Base-by-base conservation (phyloP, 768 basidiomycete genomes). In the Pisolithus marmoratus region DNA sequence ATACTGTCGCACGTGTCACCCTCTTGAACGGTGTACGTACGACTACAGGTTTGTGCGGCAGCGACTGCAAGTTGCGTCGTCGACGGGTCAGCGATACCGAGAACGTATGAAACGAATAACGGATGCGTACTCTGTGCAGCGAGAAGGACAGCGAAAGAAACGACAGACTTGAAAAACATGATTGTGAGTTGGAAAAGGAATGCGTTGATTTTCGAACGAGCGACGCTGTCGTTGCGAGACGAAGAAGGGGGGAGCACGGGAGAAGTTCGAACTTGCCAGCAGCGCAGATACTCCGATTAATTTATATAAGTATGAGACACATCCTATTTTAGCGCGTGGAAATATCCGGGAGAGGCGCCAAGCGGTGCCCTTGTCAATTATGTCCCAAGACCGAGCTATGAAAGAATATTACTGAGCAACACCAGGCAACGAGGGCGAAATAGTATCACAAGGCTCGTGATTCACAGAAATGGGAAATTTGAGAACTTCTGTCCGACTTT, bases 1-100 rank as follows among this genome's bases (percentile, higher is more conserved):
- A 90, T 90, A 55, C 64, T 61, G 70, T 90, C 85, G 63, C 88
- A 90, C 50, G 73, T 77, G 63, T 90, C 87, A 47, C 82, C 83
- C 3, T 60, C 59, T 52, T 76, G 59, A 38, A 88, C 75, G 54
- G 76, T 82, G 67, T 89, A 88, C 8, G 58, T 64, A 57, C 88
- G 82, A 26, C 74, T 67, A 64, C 88, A 90, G 23, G 36, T 62
- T 60, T 58, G 54, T 19, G 70, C 71, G 6, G 49, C 46, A 56
- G 50, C 62, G 44, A 64, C 65, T 62, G 50, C 29, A 26, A 45
- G 27, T 23, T 27, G 17, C 5, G 23, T 14, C 2, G 37, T 41
- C 45, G 40, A 50, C 53, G n/a, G 60, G 52, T 19, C 23, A 15
- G 48, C 54, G 48, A 34, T 38, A 34, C 26, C 15, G 15, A 1